phyloP scores from a whole-genome alignment of 2,329 filamentous ascomycete species.

The Claviceps spartinae region DNA sequence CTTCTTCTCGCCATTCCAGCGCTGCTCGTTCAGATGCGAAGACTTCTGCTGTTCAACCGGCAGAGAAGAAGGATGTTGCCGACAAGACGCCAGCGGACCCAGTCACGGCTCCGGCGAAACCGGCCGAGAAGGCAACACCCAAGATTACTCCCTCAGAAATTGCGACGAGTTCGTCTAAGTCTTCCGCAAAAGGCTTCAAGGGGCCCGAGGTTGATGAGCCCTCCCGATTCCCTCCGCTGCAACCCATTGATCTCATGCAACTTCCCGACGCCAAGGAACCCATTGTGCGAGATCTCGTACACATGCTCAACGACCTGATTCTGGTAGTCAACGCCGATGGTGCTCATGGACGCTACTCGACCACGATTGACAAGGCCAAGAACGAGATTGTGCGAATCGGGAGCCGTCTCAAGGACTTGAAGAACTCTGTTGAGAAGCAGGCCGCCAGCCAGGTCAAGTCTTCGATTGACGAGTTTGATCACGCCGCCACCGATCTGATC shows the following conservation, averaged over 20 bases:
- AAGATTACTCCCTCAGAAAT: constrained; percentile 6
- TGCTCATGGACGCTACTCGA: constrained; percentile 61
- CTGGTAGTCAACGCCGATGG: constrained; percentile 82
- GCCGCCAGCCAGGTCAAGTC: constrained; percentile 63
- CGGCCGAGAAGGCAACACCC: constrained; percentile 19
- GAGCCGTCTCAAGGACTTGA: constrained; percentile 61
- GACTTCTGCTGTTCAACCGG: constrained; percentile 14
- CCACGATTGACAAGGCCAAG: constrained; percentile 76
- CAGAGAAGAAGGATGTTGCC: constrained; percentile 18
- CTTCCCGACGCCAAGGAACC: constrained; percentile 69
- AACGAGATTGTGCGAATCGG: constrained; percentile 66
- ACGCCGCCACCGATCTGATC: constrained; percentile 76
- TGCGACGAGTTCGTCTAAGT: constrained; percentile 13
- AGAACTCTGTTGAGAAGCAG: constrained; percentile 52
- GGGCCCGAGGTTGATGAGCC: constrained; percentile 52
- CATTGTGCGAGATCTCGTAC: constrained; percentile 82
- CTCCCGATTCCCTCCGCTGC: constrained; percentile 47
- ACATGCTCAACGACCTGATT: constrained; percentile 93
- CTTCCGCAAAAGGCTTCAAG: constrained; percentile 28
- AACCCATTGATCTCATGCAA: constrained; percentile 64
- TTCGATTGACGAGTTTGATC: constrained; percentile 68
- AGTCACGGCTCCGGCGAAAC: constrained; percentile 15
- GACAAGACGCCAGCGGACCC: constrained; percentile 14
- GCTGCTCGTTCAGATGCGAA: constrained; percentile 25
- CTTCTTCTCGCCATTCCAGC: constrained; percentile 47